Conservation (phyloP, 2,329 filamentous ascomycete species). For the Rhynchosporium secalis region DNA sequence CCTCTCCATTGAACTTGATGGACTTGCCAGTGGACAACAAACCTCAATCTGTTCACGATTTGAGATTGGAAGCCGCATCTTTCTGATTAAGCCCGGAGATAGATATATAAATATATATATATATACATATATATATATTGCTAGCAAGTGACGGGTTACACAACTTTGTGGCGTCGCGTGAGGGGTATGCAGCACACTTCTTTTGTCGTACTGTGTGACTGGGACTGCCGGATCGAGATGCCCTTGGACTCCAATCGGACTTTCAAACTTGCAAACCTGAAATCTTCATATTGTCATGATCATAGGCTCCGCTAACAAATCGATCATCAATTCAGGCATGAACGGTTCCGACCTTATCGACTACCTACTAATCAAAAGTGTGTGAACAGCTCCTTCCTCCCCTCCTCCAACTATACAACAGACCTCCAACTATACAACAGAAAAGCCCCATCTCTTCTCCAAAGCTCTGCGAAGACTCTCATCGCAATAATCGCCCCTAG, state of each 20-base stretch:
- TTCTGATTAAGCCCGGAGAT: neutral
- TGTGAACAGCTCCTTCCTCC: constrained; percentile 5
- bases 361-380: constrained; percentile 3
- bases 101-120: neutral
- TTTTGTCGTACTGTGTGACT: constrained; percentile 12
- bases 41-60: neutral
- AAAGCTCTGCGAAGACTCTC: neutral
- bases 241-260: neutral
- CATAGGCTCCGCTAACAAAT: neutral
- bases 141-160: neutral
- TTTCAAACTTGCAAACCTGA: neutral
- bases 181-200: constrained; percentile 9
- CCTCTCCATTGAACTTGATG: constrained; percentile 1
- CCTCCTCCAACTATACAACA: neutral
- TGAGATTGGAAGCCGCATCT: neutral
- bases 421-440: neutral
- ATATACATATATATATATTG: neutral
- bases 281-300: neutral
- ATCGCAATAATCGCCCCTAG: neutral
- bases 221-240: neutral
- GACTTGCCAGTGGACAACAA: constrained; percentile 7
- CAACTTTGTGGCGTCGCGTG: neutral
- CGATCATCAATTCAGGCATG: neutral
- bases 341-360: neutral
- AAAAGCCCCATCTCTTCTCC: neutral